A percentile compares a stretch with the other conserved stretches of the same genome.
Evolutionary conservation across 352 stramenopile species (phyloP).

Genomic region (Hyaloperonospora arabidopsidis): DNA sequence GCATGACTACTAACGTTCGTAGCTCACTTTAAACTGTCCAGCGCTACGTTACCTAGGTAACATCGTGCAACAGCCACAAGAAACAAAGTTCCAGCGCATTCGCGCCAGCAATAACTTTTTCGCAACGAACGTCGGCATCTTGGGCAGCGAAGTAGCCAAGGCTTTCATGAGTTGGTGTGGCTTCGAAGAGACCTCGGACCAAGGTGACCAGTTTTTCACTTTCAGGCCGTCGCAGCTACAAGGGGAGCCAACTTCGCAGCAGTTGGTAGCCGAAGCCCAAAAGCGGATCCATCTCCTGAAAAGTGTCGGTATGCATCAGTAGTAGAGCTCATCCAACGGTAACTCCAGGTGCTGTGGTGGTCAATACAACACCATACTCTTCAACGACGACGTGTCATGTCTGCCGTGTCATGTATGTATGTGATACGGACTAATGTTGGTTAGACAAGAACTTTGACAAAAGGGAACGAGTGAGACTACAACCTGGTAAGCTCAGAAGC

Average conservation of each 20-base stretch:
- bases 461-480: too few species aligned
- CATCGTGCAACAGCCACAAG: slow-evolving; percentile 39
- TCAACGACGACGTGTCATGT: too few species aligned
- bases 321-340: background rate
- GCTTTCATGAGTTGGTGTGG: slow-evolving; percentile 49
- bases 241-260: slow-evolving; percentile 4
- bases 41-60: slow-evolving; percentile 63
- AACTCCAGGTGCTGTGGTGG: too few species aligned
- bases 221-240: slow-evolving; percentile 21
- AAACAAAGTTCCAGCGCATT: slow-evolving; percentile 67
- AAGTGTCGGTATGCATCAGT: slow-evolving; percentile 22
- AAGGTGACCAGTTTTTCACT: slow-evolving; percentile 36
- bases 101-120: slow-evolving; percentile 72
- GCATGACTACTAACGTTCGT: background rate
- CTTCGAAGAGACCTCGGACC: slow-evolving; percentile 25
- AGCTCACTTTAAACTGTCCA: slow-evolving; percentile 14
- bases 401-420: too few species aligned
- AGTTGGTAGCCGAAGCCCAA: slow-evolving; percentile 21
- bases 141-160: slow-evolving; percentile 16
- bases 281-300: slow-evolving; percentile 31
- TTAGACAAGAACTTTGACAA: too few species aligned
- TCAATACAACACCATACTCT: too few species aligned
- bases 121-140: slow-evolving; percentile 32
- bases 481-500: too few species aligned
- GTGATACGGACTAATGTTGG: too few species aligned